Conservation (phyloP, 805 yeast species). For the Lipomyces kockii region DNA sequence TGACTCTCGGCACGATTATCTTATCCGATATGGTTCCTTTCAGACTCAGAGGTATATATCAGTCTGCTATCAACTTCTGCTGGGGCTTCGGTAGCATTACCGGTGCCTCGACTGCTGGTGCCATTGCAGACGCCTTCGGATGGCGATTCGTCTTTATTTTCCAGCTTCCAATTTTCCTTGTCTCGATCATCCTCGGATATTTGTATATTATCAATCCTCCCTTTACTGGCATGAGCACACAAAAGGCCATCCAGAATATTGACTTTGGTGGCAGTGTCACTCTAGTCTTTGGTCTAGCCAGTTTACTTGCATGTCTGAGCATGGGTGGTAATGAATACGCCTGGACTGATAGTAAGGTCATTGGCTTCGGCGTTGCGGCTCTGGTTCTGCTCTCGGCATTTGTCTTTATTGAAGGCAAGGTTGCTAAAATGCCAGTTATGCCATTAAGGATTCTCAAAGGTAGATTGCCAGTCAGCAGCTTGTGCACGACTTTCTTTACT, state of each 20-base stretch:
- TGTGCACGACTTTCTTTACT: conserved; percentile 70
- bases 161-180: conserved; percentile 50
- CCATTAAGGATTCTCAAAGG: conserved; percentile 62
- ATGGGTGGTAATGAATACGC: conserved; percentile 63
- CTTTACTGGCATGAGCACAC: conserved; percentile 15
- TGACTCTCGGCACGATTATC: conserved; percentile 74
- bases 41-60: conserved; percentile 78
- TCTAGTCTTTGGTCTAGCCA: conserved; percentile 61
- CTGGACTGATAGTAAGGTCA: conserved; percentile 53
- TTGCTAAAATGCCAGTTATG: conserved; percentile 67
- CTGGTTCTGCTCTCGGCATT: conserved; percentile 49
- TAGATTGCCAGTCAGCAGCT: conserved; percentile 64
- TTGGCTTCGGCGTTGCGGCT: conserved; percentile 46
- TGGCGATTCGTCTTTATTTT: conserved; percentile 61
- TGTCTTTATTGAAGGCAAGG: conserved; percentile 54
- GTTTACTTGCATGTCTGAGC: conserved; percentile 67
- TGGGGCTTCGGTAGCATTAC: conserved; percentile 71
- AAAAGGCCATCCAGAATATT: conserved; percentile 44
- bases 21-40: conserved; percentile 76
- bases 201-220: conserved; percentile 35
- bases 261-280: conserved; percentile 68
- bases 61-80: conserved; percentile 44
- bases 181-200: conserved; percentile 47
- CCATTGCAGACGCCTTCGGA: conserved; percentile 56
- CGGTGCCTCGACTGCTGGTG: conserved; percentile 68